phyloP scores from a whole-genome alignment of 2,329 filamentous ascomycete species.

The Monosporascus sp. region DNA sequence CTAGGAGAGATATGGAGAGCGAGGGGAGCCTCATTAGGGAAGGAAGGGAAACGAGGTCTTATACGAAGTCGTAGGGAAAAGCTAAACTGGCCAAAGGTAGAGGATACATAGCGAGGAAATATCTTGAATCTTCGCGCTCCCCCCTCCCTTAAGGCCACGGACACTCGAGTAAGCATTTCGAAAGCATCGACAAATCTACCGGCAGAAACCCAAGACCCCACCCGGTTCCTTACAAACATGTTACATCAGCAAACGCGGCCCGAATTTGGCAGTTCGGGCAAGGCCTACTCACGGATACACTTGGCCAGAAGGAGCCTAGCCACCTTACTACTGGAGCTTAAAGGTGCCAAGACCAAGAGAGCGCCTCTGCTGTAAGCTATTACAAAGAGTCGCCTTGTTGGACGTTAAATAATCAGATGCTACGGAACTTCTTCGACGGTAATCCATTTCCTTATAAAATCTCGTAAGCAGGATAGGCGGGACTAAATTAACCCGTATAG shows the following conservation, averaged over 20 bases:
- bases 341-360: no score
- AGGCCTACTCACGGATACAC: background rate
- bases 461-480: no score
- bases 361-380: no score
- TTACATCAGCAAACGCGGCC: background rate
- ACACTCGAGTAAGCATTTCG: background rate
- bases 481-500: no score
- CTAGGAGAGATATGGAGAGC: constrained; percentile 31
- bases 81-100: background rate
- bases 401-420: no score
- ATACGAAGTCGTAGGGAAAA: background rate
- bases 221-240: background rate
- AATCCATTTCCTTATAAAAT: no score
- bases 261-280: background rate
- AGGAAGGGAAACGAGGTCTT: constrained; percentile 1
- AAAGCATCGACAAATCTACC: constrained; percentile 1
- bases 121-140: constrained; percentile 1
- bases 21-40: constrained; percentile 33
- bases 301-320: background rate
- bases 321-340: no score
- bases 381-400: no score
- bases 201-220: background rate
- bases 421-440: no score
- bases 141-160: background rate
- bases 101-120: background rate